Percentiles rank a stretch among this genome's conserved stretches.
phyloP scores from a whole-genome alignment of 257 asterid genomes.

The Gentiana dahurica region DNA sequence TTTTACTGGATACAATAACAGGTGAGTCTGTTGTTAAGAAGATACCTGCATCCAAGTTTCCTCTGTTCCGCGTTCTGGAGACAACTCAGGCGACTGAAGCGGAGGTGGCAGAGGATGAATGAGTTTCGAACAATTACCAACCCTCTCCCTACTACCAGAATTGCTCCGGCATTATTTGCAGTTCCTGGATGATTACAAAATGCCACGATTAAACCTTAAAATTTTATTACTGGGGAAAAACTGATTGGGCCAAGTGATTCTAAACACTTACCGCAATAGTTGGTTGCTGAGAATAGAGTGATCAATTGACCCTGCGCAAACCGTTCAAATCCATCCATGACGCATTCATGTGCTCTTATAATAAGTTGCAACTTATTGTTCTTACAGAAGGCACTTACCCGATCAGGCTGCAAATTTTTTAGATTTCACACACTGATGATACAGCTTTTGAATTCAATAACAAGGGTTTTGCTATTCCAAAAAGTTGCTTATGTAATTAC shows the following conservation, averaged over 20 bases:
- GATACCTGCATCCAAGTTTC: slow-evolving; percentile 99
- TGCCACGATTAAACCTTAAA: slow-evolving; percentile 4
- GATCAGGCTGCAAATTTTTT: slow-evolving; percentile 76
- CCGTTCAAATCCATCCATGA: slow-evolving; percentile 98
- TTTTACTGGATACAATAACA: neutral
- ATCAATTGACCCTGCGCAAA: slow-evolving; percentile 98
- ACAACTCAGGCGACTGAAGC: slow-evolving; percentile 83
- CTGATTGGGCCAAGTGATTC: neutral
- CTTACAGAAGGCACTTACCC: slow-evolving; percentile 94
- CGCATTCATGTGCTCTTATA: slow-evolving; percentile 98
- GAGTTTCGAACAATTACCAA: slow-evolving; percentile 77
- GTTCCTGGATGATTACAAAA: slow-evolving; percentile 48
- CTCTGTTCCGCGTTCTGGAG: slow-evolving; percentile 75
- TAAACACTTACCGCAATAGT: slow-evolving; percentile 78
- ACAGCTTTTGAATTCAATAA: neutral
- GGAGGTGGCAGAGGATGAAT: slow-evolving; percentile 99
- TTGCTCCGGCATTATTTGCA: slow-evolving; percentile 97
- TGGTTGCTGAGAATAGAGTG: slow-evolving; percentile 97
- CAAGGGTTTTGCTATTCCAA: too few species aligned
- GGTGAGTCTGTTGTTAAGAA: neutral
- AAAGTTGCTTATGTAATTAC: too few species aligned
- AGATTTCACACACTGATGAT: neutral
- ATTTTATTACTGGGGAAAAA: neutral
- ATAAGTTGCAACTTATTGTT: slow-evolving; percentile 82
- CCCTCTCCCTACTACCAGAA: slow-evolving; percentile 92